Conservation (phyloP, 177 flowering plant genomes). For the Vitis hybrid region DNA sequence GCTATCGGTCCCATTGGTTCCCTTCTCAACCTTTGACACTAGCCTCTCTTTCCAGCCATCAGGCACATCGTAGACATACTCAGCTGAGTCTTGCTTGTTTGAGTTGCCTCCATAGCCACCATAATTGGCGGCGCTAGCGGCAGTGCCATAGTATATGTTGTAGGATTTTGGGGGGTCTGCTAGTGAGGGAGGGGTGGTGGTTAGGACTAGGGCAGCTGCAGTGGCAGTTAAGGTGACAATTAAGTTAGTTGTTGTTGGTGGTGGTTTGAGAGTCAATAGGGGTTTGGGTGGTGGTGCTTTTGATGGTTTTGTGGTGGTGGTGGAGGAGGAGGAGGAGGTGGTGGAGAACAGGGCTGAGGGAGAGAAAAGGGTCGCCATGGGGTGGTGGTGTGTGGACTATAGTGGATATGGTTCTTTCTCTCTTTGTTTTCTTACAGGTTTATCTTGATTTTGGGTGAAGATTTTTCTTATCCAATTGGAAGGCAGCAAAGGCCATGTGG, state of each 20-base stretch:
- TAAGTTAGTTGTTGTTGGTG: constrained; percentile 6
- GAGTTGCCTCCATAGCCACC: constrained; percentile 96
- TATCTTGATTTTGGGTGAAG: neutral
- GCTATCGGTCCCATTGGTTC: constrained; percentile 95
- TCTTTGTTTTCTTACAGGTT: neutral
- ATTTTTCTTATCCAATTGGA: constrained; percentile 11
- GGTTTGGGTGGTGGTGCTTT: constrained; percentile 20
- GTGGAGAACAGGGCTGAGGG: constrained; percentile 53
- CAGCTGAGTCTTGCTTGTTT: constrained; percentile 74
- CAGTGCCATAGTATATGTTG: constrained; percentile 82
- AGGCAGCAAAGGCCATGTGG: neutral
- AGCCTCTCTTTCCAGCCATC: constrained; percentile 87
- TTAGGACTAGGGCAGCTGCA: constrained; percentile 40
- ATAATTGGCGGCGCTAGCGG: constrained; percentile 95
- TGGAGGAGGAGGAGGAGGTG: constrained; percentile 30
- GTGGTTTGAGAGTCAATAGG: constrained; percentile 15
- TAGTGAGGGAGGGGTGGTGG: constrained; percentile 44
- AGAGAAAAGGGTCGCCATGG: constrained; percentile 74
- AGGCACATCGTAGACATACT: constrained; percentile 88
- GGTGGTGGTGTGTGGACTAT: constrained; percentile 6
- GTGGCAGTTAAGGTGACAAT: constrained; percentile 29
- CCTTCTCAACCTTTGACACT: constrained; percentile 90
- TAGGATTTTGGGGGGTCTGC: constrained; percentile 46
- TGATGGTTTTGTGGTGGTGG: constrained; percentile 27
- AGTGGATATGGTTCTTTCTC: constrained; percentile 3